Base-by-base conservation (phyloP, 2,329 filamentous ascomycete species). In the Colletotrichum camelliae region DNA sequence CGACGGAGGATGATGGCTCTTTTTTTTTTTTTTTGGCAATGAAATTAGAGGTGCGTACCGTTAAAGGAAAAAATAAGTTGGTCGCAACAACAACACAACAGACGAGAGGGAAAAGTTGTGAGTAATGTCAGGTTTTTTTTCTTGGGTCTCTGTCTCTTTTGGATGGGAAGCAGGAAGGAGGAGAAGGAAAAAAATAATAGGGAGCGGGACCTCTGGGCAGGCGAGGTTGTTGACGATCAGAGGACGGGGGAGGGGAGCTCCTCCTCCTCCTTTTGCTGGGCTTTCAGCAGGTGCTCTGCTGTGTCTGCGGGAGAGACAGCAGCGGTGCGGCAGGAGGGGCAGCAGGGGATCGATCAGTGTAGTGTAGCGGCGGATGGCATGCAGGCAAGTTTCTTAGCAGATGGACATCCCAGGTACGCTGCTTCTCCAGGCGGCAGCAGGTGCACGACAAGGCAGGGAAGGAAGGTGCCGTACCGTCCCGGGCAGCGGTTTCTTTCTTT, bases 221-320 rank as follows among this genome's bases (percentile, higher is more conserved):
- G 29, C 61, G 72, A 74, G 60, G 72, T 74, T 66, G 48, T 71
- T 74, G 67, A 74, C 72, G 72, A 74, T 71, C 60, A 52, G 16
- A 52, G 48, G 37, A 43, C n/a, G 16, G 16, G 35, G 24, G n/a
- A 48, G 58, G 18, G 27, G n/a, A 62, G 31, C n/a, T 48, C 43
- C 43, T 48, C 33, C 43, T 43, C 64, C 31, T 58, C 35, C 31
- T 68, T 39, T 52, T 16, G 24, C 64, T 33, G 31, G 35, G 33
- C 35, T 39, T 64, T n/a, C 33, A 33, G 58, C 58, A 61, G 58
- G 29, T 61, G 58, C 58, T 61, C 58, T 61, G n/a, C 58, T 61
- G 58, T 21, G 58, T 61, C 43, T 29, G 52, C 66, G 48, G 66
- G n/a, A 60, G 66, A 67, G n/a, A 67, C 66, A 58, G 52, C 52